Percentiles rank a stretch among this genome's conserved stretches.
phyloP scores from a whole-genome alignment of 1,284 basidiomycete genomes.

The Ganoderma sinense region DNA sequence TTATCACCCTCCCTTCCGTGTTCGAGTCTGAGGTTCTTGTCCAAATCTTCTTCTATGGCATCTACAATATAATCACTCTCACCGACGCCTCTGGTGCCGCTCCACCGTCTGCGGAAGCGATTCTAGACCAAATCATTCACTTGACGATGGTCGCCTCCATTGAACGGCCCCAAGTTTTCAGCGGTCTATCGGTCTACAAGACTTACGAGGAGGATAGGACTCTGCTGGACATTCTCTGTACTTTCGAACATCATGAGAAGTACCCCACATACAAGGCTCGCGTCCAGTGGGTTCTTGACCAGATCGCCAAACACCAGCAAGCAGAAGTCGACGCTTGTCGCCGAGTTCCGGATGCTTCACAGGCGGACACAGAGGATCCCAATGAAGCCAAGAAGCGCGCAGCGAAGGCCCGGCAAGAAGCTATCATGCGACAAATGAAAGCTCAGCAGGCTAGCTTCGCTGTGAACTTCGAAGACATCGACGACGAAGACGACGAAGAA shows the following conservation, averaged over 20 bases:
- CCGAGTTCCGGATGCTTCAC: constrained; percentile 48
- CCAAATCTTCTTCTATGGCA: constrained; percentile 81
- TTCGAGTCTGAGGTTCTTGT: constrained; percentile 75
- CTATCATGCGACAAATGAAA: constrained; percentile 94
- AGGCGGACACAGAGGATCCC: constrained; percentile 53
- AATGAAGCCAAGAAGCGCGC: constrained; percentile 80
- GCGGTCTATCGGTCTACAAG: constrained; percentile 60
- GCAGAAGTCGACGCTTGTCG: constrained; percentile 62
- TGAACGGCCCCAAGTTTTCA: constrained; percentile 72
- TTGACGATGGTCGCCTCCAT: constrained; percentile 85
- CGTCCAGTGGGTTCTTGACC: constrained; percentile 77
- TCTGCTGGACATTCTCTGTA: constrained; percentile 77
- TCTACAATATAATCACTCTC: constrained; percentile 72
- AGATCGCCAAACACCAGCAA: constrained; percentile 61
- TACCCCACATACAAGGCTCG: constrained; percentile 77
- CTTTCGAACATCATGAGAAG: constrained; percentile 76
- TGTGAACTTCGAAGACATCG: constrained; percentile 73
- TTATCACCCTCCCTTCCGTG: constrained; percentile 61
- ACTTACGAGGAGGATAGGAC: constrained; percentile 66
- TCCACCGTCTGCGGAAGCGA: constrained; percentile 83
- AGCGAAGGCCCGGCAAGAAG: constrained; percentile 86
- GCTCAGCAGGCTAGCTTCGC: constrained; percentile 89
- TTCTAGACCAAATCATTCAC: constrained; percentile 90
- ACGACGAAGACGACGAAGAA: constrained; percentile 63
- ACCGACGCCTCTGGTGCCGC: constrained; percentile 64